Evolutionary conservation across 1,284 basidiomycete species (phyloP).

Genomic region (Lentinula novae-zelandiae): DNA sequence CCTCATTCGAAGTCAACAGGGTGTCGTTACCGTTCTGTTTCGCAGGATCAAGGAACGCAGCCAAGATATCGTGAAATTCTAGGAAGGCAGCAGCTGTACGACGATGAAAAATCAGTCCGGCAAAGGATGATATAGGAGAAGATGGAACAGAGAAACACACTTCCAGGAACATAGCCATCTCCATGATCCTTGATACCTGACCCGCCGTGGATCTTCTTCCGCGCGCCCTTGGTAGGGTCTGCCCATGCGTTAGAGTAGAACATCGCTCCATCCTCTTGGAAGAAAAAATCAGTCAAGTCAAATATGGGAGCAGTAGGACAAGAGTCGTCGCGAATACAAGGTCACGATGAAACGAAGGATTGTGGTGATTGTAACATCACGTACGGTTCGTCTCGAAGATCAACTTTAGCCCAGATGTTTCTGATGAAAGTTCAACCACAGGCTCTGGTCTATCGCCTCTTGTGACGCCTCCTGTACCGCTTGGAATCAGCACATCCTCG

Average conservation of each 20-base stretch:
- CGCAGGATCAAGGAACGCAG: slow-evolving; percentile 45
- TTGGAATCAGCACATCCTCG: slow-evolving; percentile 41
- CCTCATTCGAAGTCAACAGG: slow-evolving; percentile 51
- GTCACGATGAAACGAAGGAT: too few relatives aligned
- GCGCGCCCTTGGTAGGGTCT: slow-evolving; percentile 41
- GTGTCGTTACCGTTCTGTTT: slow-evolving; percentile 47
- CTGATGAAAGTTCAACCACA: slow-evolving; percentile 51
- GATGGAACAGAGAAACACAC: slow-evolving; percentile 32
- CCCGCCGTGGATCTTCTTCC: slow-evolving; percentile 74
- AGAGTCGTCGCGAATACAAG: too few relatives aligned
- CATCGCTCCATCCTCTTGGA: slow-evolving; percentile 65
- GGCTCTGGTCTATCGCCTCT: slow-evolving; percentile 31
- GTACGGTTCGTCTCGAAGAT: slow-evolving; percentile 67
- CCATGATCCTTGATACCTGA: slow-evolving; percentile 53
- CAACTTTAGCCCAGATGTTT: slow-evolving; percentile 56
- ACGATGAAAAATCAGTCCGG: not conserved
- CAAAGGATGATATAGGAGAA: slow-evolving; percentile 2
- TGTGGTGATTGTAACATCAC: slow-evolving; percentile 44
- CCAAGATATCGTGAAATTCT: slow-evolving; percentile 67
- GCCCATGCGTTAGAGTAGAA: slow-evolving; percentile 64
- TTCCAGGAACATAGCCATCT: slow-evolving; percentile 56
- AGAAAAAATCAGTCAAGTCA: not conserved
- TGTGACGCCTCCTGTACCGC: slow-evolving; percentile 22
- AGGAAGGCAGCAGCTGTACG: slow-evolving; percentile 61
- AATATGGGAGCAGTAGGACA: not conserved